phyloP scores from a whole-genome alignment of 768 basidiomycete species.

The Collybiopsis confluens region DNA sequence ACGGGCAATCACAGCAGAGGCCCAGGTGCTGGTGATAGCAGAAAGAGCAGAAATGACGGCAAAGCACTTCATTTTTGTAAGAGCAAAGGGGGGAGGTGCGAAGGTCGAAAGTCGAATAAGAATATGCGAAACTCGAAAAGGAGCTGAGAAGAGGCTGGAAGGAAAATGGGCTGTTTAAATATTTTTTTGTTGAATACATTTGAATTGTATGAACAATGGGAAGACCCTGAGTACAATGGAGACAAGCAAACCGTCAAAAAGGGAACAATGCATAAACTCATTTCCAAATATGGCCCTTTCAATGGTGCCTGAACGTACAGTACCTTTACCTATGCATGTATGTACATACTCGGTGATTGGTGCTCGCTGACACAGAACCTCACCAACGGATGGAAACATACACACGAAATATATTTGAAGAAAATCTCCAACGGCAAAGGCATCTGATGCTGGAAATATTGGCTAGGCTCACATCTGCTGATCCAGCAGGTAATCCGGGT shows the following conservation, averaged over 20 bases:
- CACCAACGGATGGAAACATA: too few relatives aligned
- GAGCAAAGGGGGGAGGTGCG: background rate
- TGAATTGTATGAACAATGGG: too few relatives aligned
- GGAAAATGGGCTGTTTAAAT: background rate
- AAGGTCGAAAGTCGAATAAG: conserved; percentile 3
- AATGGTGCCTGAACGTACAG: too few relatives aligned
- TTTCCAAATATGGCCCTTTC: too few relatives aligned
- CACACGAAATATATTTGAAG: too few relatives aligned
- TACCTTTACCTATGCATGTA: too few relatives aligned
- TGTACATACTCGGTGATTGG: too few relatives aligned
- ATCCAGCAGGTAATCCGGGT: background rate
- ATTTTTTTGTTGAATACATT: background rate
- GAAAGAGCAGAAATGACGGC: background rate
- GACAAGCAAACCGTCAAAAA: conserved; percentile 2
- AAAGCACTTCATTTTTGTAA: conserved; percentile 3
- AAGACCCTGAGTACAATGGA: background rate
- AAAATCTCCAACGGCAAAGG: too few relatives aligned
- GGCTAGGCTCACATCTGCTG: background rate
- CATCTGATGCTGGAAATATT: too few relatives aligned
- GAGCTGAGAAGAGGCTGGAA: conserved; percentile 1
- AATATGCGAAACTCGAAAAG: conserved; percentile 4
- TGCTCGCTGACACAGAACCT: too few relatives aligned
- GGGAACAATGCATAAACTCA: background rate
- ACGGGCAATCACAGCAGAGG: background rate
- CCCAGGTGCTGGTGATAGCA: background rate